A percentile compares a stretch with the other conserved stretches of the same genome.
These are phyloP conservation scores for Cystobasidiopsis lactophilus DNA, from an alignment of 768 basidiomycete genomes.

Conservation along the genomic window DNA sequence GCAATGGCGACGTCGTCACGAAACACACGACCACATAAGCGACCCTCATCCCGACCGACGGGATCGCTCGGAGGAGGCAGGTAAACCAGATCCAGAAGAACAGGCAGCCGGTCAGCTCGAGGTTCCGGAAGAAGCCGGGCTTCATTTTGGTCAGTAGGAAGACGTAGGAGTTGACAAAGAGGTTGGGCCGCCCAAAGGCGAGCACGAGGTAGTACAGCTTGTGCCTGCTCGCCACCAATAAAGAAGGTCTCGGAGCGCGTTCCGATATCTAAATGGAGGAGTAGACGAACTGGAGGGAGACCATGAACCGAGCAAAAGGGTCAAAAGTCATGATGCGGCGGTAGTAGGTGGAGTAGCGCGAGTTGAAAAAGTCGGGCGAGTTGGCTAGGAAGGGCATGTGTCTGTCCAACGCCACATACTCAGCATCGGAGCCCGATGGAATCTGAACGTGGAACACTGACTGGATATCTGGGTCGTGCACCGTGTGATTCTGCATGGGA, in stretches of 20 bases:
- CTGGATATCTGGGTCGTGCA: slow-evolving; percentile 47
- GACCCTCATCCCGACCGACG: slow-evolving; percentile 45
- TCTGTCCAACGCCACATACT: slow-evolving; percentile 12
- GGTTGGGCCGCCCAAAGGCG: slow-evolving; percentile 78
- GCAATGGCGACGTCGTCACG: slow-evolving; percentile 65
- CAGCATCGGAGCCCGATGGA: background rate
- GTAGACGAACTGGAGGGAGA: slow-evolving; percentile 41
- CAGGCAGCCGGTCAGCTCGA: slow-evolving; percentile 48
- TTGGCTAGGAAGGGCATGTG: slow-evolving; percentile 84
- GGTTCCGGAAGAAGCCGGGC: slow-evolving; percentile 38
- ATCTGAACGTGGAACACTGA: slow-evolving; percentile 1
- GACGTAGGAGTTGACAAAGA: slow-evolving; percentile 65
- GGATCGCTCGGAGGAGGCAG: slow-evolving; percentile 42
- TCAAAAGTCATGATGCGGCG: slow-evolving; percentile 66
- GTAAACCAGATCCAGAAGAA: slow-evolving; percentile 83
- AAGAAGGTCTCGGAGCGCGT: background rate
- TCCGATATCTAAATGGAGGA: background rate
- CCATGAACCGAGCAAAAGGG: slow-evolving; percentile 37
- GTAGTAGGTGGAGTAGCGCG: slow-evolving; percentile 85
- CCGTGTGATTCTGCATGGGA: slow-evolving; percentile 88
- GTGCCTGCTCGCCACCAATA: too few relatives aligned
- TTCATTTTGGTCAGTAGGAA: slow-evolving; percentile 37
- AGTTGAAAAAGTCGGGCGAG: slow-evolving; percentile 61
- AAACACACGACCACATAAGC: slow-evolving; percentile 67
- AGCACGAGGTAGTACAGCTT: slow-evolving; percentile 80